These are phyloP conservation scores for Bipolaris oryzae DNA, from an alignment of 2,329 filamentous ascomycete genomes.

Conservation along the genomic window DNA sequence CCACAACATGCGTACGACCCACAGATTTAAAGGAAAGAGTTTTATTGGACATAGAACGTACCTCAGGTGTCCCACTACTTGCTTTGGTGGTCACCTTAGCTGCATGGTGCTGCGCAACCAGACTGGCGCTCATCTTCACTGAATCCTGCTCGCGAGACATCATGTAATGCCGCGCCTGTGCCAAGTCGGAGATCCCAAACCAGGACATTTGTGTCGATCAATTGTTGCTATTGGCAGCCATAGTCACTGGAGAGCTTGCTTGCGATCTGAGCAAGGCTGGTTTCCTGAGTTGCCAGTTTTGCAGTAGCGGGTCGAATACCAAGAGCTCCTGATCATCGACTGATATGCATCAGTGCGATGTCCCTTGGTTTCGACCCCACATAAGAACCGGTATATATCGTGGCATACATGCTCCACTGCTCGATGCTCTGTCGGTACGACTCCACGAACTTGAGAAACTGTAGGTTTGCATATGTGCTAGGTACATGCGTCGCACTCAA, in stretches of 20 bases:
- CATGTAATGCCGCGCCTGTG: conserved; percentile 20
- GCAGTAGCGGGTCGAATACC: not conserved
- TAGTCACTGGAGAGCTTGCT: conserved; percentile 2
- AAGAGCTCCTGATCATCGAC: no score
- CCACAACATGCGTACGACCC: not conserved
- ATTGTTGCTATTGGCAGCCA: conserved; percentile 9
- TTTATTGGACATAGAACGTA: not conserved
- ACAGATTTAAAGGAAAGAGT: not conserved
- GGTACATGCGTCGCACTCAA: conserved; percentile 5
- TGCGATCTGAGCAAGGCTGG: not conserved
- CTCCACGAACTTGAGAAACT: conserved; percentile 8
- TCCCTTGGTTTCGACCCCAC: not conserved
- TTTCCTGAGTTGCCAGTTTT: not conserved
- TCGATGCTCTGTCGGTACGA: conserved; percentile 5
- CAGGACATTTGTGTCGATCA: conserved; percentile 11
- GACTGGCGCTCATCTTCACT: not conserved
- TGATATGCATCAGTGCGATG: not conserved
- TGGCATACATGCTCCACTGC: not conserved
- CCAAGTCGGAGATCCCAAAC: conserved; percentile 20
- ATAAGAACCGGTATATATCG: not conserved
- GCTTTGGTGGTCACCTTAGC: not conserved
- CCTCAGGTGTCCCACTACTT: not conserved
- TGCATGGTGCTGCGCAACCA: not conserved
- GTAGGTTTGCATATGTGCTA: conserved; percentile 14
- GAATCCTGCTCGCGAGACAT: conserved; percentile 5